Evolutionary conservation across 768 basidiomycete species (phyloP).

Genomic region (Hemileccinum impolitum): DNA sequence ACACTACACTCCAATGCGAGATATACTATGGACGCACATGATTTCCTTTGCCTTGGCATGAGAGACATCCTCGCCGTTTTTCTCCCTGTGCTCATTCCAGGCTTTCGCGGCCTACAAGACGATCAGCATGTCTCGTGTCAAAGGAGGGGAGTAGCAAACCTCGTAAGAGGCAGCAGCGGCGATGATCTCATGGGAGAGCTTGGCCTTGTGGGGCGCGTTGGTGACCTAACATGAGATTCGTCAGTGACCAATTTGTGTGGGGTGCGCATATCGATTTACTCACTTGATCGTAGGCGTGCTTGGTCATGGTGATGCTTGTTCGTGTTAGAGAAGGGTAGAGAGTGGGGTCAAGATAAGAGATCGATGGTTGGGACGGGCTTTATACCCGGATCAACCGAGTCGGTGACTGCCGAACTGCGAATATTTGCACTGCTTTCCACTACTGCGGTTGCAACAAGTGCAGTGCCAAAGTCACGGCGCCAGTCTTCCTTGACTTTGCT

Average conservation of each 20-base stretch:
- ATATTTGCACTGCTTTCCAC: background rate
- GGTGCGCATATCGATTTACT: background rate
- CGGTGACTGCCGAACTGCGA: background rate
- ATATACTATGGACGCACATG: constrained; percentile 39
- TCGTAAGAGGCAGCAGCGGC: constrained; percentile 66
- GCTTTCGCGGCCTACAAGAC: constrained; percentile 56
- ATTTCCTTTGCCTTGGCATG: constrained; percentile 58
- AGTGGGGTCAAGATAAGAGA: background rate
- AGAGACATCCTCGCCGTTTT: constrained; percentile 44
- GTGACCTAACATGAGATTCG: constrained; percentile 33
- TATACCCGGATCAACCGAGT: background rate
- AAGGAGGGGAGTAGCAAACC: constrained; percentile 31
- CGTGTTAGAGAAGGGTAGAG: background rate
- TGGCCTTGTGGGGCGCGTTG: constrained; percentile 53
- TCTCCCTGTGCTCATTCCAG: constrained; percentile 51
- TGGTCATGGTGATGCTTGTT: constrained; percentile 9
- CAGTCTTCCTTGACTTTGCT: too few species aligned
- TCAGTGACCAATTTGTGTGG: background rate
- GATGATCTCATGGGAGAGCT: constrained; percentile 62
- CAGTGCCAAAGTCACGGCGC: too few species aligned
- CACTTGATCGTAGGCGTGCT: constrained; percentile 20
- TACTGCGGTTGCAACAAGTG: too few species aligned
- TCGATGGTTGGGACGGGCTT: background rate
- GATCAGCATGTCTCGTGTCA: background rate
- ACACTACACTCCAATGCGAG: background rate